Conservation (phyloP, 2,329 filamentous ascomycete species). For the Trichoderma endophyticum region DNA sequence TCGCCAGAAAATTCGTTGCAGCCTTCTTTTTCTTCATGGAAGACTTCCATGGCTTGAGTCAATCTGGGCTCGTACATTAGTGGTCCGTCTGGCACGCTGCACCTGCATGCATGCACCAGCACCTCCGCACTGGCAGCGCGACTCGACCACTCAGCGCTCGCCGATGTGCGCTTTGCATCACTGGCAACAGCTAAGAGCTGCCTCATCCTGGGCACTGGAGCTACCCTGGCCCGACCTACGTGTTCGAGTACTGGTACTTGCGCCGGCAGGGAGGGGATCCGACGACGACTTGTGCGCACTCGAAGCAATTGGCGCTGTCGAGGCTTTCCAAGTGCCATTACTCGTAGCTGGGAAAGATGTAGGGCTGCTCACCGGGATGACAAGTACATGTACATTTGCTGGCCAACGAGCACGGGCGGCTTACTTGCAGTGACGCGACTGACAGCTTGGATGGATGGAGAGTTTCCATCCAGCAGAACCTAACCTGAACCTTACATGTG, state of each 20-base stretch:
- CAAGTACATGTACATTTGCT: neutral
- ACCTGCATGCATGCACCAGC: constrained; percentile 8
- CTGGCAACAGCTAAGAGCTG: neutral
- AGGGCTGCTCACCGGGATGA: neutral
- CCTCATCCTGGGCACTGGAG: neutral
- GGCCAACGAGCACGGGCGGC: neutral
- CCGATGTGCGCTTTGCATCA: constrained; percentile 6
- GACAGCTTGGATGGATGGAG: neutral
- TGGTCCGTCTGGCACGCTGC: constrained; percentile 14
- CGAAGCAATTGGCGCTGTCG: neutral
- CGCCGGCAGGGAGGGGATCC: neutral
- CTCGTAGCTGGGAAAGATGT: neutral
- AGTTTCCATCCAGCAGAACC: neutral
- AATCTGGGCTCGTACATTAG: constrained; percentile 13
- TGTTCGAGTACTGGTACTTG: neutral
- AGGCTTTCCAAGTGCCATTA: neutral
- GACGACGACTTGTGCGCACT: neutral
- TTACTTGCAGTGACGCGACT: constrained; percentile 1
- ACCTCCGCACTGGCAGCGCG: neutral
- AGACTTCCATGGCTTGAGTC: constrained; percentile 17
- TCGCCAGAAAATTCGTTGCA: constrained; percentile 13
- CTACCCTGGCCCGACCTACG: constrained; percentile 8
- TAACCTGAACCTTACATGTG: neutral
- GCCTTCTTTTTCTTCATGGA: constrained; percentile 21
- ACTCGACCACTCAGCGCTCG: constrained; percentile 3